Evolutionary conservation across 768 basidiomycete genomes (phyloP).

Genomic region (Piloderma croceum): DNA sequence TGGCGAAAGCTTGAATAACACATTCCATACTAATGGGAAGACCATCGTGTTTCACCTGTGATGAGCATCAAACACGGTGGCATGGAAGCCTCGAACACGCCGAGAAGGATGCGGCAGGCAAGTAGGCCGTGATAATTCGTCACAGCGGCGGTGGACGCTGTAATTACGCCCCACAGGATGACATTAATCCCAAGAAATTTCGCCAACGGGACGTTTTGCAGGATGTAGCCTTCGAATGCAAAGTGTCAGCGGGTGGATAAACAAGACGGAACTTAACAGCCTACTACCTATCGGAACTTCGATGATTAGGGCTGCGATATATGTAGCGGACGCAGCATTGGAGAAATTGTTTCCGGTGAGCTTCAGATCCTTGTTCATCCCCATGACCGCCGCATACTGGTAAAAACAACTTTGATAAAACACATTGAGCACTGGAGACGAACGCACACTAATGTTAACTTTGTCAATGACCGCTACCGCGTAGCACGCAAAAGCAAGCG

Average conservation of each 20-base stretch:
- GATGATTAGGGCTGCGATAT: constrained; percentile 12
- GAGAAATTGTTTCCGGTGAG: too few relatives aligned
- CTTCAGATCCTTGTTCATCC: constrained; percentile 11
- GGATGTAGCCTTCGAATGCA: constrained; percentile 10
- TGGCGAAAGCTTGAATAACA: constrained; percentile 12
- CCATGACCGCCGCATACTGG: too few relatives aligned
- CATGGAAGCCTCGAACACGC: constrained; percentile 10
- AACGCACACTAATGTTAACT: background rate
- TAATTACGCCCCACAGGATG: too few relatives aligned
- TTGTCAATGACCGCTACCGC: constrained; percentile 14
- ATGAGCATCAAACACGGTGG: too few relatives aligned
- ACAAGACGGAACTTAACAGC: background rate
- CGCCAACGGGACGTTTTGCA: constrained; percentile 13
- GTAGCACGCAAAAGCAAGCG: constrained; percentile 9
- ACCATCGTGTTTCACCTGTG: constrained; percentile 9
- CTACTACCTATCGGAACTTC: constrained; percentile 13
- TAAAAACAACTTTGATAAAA: constrained; percentile 10
- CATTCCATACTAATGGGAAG: constrained; percentile 10
- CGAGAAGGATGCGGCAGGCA: constrained; percentile 9
- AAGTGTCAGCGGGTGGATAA: background rate
- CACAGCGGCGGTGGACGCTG: constrained; percentile 8
- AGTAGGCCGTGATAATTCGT: too few relatives aligned
- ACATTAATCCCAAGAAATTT: too few relatives aligned
- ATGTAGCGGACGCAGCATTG: constrained; percentile 13
- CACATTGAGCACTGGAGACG: background rate